Conservation (phyloP, 2,329 filamentous ascomycete species). For the Cryphonectria naterciae region DNA sequence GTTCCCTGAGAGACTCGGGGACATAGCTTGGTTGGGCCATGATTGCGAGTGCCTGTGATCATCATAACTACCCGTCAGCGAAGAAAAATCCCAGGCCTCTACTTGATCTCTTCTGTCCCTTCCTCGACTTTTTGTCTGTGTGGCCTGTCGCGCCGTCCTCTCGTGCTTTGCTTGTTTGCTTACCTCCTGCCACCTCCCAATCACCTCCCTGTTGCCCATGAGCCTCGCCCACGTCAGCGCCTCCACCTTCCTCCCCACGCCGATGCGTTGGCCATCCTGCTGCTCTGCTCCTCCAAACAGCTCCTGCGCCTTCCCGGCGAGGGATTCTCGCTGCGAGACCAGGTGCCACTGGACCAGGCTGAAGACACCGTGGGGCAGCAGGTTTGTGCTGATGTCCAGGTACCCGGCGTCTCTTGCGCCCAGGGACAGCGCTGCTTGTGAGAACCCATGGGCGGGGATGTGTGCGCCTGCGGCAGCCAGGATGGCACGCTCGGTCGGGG, state of each 20-base stretch:
- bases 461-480: slow-evolving; percentile 80
- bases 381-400: slow-evolving; percentile 80
- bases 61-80: slow-evolving; percentile 9
- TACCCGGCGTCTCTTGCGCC: slow-evolving; percentile 86
- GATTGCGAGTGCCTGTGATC: slow-evolving; percentile 74
- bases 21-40: slow-evolving; percentile 87
- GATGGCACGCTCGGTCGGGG: slow-evolving; percentile 71
- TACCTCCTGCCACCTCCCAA: slow-evolving; percentile 87
- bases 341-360: slow-evolving; percentile 81
- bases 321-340: slow-evolving; percentile 63
- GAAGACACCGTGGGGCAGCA: slow-evolving; percentile 80
- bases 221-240: slow-evolving; percentile 76
- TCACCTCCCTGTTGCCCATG: slow-evolving; percentile 71
- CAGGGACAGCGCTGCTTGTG: slow-evolving; percentile 69
- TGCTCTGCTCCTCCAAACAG: slow-evolving; percentile 45
- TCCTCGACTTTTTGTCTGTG: neutral
- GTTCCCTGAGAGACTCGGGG: slow-evolving; percentile 74
- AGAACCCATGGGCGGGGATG: slow-evolving; percentile 84
- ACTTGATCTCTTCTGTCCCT: slow-evolving; percentile 2
- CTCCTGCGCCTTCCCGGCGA: slow-evolving; percentile 49
- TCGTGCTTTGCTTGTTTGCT: slow-evolving; percentile 34
- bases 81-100: neutral
- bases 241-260: slow-evolving; percentile 68
- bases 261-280: slow-evolving; percentile 41
- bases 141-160: neutral